Evolutionary conservation across 768 basidiomycete species (phyloP).

Genomic region (Boletellus sp.): DNA sequence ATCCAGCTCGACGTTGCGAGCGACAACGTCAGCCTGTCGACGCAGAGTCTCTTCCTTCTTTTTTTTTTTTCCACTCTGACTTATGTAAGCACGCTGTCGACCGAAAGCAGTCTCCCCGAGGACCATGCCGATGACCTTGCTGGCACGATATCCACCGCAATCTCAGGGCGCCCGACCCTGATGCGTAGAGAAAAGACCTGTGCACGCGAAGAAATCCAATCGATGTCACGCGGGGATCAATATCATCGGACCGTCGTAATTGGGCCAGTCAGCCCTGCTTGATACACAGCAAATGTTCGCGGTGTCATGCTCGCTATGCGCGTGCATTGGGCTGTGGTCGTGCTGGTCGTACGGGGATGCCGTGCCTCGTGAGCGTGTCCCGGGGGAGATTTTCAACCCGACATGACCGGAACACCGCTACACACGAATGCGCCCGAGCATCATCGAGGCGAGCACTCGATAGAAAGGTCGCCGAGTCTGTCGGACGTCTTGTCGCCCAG

Average conservation of each 20-base stretch:
- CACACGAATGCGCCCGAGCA: background rate
- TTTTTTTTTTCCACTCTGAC: no score
- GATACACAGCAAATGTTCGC: no score
- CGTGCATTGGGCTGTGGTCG: no score
- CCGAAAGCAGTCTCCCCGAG: no score
- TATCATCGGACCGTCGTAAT: constrained; percentile 5
- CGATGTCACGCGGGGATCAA: constrained; percentile 3
- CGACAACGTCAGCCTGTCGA: constrained; percentile 7
- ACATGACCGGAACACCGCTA: background rate
- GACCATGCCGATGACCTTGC: no score
- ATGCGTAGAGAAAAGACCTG: constrained; percentile 12
- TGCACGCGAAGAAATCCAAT: constrained; percentile 7
- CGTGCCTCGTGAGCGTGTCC: background rate
- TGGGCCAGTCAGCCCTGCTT: background rate
- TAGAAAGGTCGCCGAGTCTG: constrained; percentile 15
- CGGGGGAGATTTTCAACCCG: no score
- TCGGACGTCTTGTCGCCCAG: constrained; percentile 9
- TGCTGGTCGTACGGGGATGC: no score
- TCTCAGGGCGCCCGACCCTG: no score
- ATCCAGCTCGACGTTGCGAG: constrained; percentile 19
- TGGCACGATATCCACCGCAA: background rate
- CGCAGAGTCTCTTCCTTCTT: no score
- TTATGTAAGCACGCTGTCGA: no score
- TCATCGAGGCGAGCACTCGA: background rate
- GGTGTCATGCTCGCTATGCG: background rate